A percentile compares a stretch with the other conserved stretches of the same genome.
Conservation (phyloP, 139 green algal genomes). For the Coelastrella sp. region DNA sequence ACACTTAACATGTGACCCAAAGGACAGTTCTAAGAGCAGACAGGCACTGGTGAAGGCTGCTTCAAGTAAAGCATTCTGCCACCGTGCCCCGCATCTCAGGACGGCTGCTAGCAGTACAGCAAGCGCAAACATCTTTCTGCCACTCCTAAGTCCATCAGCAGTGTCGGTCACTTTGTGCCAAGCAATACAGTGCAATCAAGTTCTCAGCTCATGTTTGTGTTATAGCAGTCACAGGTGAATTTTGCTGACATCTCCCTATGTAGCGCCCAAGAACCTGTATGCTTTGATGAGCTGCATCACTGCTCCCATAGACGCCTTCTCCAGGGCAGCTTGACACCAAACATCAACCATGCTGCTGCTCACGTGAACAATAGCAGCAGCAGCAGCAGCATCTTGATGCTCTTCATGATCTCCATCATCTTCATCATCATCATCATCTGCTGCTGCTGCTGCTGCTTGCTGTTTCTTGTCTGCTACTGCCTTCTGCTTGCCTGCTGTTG, state of each 20-base stretch:
- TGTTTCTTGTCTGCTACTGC: conserved; percentile 42
- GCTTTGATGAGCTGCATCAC: conserved; percentile 77
- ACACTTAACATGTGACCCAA: background rate
- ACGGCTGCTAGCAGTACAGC: background rate
- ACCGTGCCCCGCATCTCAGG: background rate
- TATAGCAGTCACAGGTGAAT: background rate
- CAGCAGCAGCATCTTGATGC: conserved; percentile 1
- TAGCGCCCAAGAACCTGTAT: conserved; percentile 80
- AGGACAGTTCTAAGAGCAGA: background rate
- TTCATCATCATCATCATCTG: conserved; percentile 33
- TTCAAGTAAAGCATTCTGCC: background rate
- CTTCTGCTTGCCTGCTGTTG: background rate
- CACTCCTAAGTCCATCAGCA: no score
- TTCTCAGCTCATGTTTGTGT: no score
- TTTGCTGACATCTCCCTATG: background rate
- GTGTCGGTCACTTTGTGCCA: background rate
- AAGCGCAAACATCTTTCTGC: no score
- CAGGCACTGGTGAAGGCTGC: background rate
- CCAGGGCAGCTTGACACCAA: conserved; percentile 71
- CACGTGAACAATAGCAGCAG: conserved; percentile 48
- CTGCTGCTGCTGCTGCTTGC: conserved; percentile 30
- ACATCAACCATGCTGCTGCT: conserved; percentile 78
- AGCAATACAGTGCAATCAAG: background rate
- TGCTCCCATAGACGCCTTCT: conserved; percentile 61
- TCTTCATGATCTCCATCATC: background rate